Percentiles rank a stretch among this genome's conserved stretches.
Conservation (phyloP, 2,329 filamentous ascomycete genomes). For the Paracamarosporium sp. region DNA sequence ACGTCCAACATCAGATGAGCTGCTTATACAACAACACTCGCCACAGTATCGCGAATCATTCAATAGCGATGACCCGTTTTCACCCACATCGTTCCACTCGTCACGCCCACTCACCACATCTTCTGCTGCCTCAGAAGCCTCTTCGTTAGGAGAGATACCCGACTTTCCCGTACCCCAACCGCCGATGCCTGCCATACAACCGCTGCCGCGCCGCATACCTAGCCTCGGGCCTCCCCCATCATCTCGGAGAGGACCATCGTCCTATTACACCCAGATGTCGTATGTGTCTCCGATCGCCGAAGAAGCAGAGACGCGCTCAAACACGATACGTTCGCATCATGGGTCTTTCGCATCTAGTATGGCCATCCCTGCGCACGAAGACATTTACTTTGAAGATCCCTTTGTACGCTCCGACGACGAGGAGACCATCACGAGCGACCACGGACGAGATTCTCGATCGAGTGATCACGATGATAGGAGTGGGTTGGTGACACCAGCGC, state of each 20-base stretch:
- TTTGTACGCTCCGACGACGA: conserved; percentile 46
- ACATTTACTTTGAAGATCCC: conserved; percentile 49
- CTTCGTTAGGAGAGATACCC: conserved; percentile 49
- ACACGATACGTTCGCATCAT: conserved; percentile 49
- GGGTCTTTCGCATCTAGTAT: conserved; percentile 58
- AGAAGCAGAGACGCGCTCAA: conserved; percentile 54
- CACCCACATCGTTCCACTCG: conserved; percentile 33
- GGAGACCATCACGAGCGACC: conserved; percentile 42
- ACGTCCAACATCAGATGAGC: conserved; percentile 46
- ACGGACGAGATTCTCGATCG: conserved; percentile 34
- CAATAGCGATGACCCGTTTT: conserved; percentile 41
- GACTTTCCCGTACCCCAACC: conserved; percentile 49
- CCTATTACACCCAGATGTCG: conserved; percentile 56
- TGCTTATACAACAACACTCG: conserved; percentile 38
- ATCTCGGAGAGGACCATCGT: conserved; percentile 54
- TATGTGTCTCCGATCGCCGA: conserved; percentile 58
- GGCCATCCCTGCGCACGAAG: conserved; percentile 53
- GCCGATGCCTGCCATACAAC: conserved; percentile 42
- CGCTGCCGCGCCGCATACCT: conserved; percentile 44
- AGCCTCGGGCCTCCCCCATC: conserved; percentile 58
- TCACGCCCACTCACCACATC: conserved; percentile 47
- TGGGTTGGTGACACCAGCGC: conserved; percentile 45
- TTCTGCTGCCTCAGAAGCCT: conserved; percentile 46
- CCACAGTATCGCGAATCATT: conserved; percentile 33
- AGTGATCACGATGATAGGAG: conserved; percentile 45